These are phyloP conservation scores for Teratosphaeriaceae sp. DNA, from an alignment of 2,329 filamentous ascomycete genomes.

Conservation along the genomic window DNA sequence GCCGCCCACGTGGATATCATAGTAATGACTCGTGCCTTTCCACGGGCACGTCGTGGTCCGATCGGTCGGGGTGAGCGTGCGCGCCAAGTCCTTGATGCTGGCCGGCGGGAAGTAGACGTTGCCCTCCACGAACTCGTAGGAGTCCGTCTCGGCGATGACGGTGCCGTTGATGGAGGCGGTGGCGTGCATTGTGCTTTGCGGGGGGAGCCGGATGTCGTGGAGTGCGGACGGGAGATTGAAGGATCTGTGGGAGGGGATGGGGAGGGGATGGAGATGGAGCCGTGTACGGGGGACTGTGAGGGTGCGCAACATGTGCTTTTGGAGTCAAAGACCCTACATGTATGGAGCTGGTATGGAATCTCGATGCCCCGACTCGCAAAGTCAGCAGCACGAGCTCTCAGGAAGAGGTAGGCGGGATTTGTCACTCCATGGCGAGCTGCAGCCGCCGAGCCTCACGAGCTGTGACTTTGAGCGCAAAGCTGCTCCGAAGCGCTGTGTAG, in stretches of 20 bases:
- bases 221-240: neutral
- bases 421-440: neutral
- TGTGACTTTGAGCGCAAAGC: neutral
- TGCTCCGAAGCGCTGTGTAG: too few relatives aligned
- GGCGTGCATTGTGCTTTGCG: slow-evolving; percentile 4
- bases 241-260: neutral
- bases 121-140: slow-evolving; percentile 9
- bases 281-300: neutral
- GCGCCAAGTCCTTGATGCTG: slow-evolving; percentile 1
- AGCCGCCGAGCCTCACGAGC: neutral
- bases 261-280: neutral
- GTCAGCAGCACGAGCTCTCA: neutral
- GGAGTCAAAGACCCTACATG: too few relatives aligned
- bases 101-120: slow-evolving; percentile 9
- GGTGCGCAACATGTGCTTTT: too few relatives aligned
- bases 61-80: neutral
- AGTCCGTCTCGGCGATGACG: slow-evolving; percentile 5
- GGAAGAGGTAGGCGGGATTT: neutral
- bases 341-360: neutral
- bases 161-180: slow-evolving; percentile 5
- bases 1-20: slow-evolving; percentile 7
- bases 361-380: neutral
- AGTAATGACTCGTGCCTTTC: slow-evolving; percentile 6
- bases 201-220: neutral
- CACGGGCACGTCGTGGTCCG: slow-evolving; percentile 4